These are phyloP conservation scores for Penicillium pancosmium DNA, from an alignment of 495 filamentous ascomycete genomes.

Conservation along the genomic window DNA sequence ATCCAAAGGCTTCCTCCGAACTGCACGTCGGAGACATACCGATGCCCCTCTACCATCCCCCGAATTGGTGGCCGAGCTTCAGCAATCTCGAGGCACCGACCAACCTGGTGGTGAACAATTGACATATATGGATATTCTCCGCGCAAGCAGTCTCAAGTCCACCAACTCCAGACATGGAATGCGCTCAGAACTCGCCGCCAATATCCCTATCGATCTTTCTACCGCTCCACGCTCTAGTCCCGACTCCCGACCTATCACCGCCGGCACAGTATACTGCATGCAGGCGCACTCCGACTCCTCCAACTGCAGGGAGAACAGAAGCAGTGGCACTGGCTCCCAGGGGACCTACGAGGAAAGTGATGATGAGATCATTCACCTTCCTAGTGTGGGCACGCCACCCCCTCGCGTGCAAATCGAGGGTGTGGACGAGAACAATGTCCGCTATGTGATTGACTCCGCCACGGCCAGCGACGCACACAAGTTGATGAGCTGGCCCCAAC, in stretches of 20 bases:
- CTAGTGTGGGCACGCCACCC: conserved; percentile 28
- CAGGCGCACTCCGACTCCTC: conserved; percentile 40
- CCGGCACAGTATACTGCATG: conserved; percentile 37
- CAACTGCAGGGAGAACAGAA: conserved; percentile 17
- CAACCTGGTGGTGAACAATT: conserved; percentile 23
- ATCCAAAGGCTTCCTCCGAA: conserved; percentile 28
- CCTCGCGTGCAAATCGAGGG: conserved; percentile 40
- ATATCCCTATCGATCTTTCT: conserved; percentile 15
- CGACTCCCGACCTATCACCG: conserved; percentile 11
- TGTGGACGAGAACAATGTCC: conserved; percentile 44
- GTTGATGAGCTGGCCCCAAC: conserved; percentile 41
- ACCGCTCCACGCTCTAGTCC: conserved; percentile 10
- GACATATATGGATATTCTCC: conserved; percentile 40
- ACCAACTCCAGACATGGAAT: conserved; percentile 12
- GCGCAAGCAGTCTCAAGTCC: conserved; percentile 25
- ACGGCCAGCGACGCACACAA: conserved; percentile 33
- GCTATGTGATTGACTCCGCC: conserved; percentile 36
- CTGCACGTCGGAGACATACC: conserved; percentile 42
- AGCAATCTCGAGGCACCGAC: conserved; percentile 12
- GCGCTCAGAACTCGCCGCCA: conserved; percentile 21
- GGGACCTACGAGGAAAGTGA: conserved; percentile 32
- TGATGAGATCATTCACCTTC: conserved; percentile 45
- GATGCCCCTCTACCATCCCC: conserved; percentile 43
- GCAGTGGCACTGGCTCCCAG: conserved; percentile 25
- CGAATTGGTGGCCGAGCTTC: conserved; percentile 32